These are phyloP conservation scores for Phaseolus coccineus DNA, from an alignment of 331 rosid species.

Conservation along the genomic window DNA sequence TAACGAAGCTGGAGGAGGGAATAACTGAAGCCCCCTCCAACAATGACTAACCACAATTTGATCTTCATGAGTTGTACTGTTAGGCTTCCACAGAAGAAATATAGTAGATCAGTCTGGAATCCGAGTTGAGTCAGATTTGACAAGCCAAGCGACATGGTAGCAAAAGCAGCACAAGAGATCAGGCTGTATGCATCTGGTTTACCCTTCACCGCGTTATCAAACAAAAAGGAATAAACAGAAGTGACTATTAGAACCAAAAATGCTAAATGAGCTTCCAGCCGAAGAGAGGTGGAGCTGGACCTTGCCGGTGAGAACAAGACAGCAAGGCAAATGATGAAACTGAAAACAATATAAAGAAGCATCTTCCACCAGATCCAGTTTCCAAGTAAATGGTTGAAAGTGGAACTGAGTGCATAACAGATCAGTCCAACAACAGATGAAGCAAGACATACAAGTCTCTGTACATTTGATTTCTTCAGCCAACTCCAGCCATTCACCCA, in stretches of 20 bases:
- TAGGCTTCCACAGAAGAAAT: neutral
- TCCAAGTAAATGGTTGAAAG: conserved; percentile 1
- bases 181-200: neutral
- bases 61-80: neutral
- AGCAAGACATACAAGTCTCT: conserved; percentile 12
- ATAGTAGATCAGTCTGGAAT: neutral
- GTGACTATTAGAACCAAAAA: neutral
- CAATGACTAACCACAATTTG: no score
- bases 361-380: conserved; percentile 11
- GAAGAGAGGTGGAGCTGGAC: neutral
- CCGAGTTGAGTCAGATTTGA: neutral
- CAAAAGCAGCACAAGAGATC: neutral
- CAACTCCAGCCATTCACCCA: neutral
- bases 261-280: no score
- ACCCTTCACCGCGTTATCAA: neutral
- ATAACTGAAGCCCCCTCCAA: no score
- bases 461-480: neutral
- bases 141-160: neutral
- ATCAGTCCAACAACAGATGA: conserved; percentile 30
- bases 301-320: neutral
- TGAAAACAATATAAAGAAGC: neutral
- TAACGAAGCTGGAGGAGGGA: no score
- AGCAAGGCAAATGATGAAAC: conserved; percentile 4
- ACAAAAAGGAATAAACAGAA: neutral
- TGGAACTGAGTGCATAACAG: conserved; percentile 28